Evolutionary conservation across 2,329 filamentous ascomycete species (phyloP).

Genomic region (Elsinoe necatrix): DNA sequence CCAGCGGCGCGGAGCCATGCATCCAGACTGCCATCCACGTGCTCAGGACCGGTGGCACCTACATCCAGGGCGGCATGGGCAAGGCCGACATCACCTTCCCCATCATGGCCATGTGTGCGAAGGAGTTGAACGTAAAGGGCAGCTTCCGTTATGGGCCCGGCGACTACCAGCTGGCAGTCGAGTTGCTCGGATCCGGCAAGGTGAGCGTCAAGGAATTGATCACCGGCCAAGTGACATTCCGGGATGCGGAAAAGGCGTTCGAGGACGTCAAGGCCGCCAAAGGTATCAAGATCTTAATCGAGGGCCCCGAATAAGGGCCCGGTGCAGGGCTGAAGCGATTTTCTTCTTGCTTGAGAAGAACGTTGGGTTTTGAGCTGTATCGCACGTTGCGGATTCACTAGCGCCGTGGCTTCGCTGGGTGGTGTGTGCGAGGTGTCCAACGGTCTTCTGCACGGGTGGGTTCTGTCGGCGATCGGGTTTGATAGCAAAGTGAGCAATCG

Average conservation of each 20-base stretch:
- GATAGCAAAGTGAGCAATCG: slow-evolving; percentile 5
- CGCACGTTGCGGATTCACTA: slow-evolving; percentile 13
- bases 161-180: slow-evolving; percentile 74
- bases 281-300: slow-evolving; percentile 55
- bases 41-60: slow-evolving; percentile 61
- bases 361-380: slow-evolving; percentile 1
- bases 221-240: slow-evolving; percentile 64
- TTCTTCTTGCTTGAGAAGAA: not conserved
- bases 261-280: slow-evolving; percentile 74
- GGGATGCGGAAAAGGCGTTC: slow-evolving; percentile 76
- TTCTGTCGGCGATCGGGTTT: not conserved
- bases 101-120: slow-evolving; percentile 77
- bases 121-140: slow-evolving; percentile 75
- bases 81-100: slow-evolving; percentile 76
- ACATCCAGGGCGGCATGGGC: slow-evolving; percentile 81
- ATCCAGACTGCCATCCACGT: slow-evolving; percentile 68
- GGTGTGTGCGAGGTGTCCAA: slow-evolving; percentile 12
- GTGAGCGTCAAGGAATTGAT: slow-evolving; percentile 69
- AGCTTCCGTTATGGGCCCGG: slow-evolving; percentile 45
- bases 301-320: slow-evolving; percentile 25
- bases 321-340: not conserved
- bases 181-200: slow-evolving; percentile 61
- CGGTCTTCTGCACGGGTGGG: not conserved
- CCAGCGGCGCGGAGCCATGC: slow-evolving; percentile 67
- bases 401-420: slow-evolving; percentile 13